These are phyloP conservation scores for Cladorrhinum samala DNA, from an alignment of 495 filamentous ascomycete genomes.

Conservation along the genomic window DNA sequence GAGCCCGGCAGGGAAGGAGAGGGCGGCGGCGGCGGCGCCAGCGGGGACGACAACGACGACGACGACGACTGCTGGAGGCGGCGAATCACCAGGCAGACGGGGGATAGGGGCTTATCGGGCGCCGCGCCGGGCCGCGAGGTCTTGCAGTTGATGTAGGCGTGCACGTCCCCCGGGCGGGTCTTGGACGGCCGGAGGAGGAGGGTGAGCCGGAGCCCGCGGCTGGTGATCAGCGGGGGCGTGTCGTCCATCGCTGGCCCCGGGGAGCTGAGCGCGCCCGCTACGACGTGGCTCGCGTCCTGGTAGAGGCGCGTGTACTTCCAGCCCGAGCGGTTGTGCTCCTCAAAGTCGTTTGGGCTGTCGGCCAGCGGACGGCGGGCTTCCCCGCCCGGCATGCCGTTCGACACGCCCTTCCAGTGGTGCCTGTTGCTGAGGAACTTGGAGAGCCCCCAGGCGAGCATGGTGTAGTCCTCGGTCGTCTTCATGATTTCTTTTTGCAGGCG, in stretches of 20 bases:
- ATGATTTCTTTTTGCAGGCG: conserved; percentile 14
- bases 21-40: too few relatives aligned
- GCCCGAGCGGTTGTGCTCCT: conserved; percentile 13
- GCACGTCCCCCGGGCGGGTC: conserved; percentile 3
- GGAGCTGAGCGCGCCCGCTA: background rate
- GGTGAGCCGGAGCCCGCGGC: conserved; percentile 16
- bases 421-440: conserved; percentile 18
- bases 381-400: background rate
- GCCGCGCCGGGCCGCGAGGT: background rate
- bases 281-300: background rate
- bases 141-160: conserved; percentile 23
- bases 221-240: conserved; percentile 22
- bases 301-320: conserved; percentile 19
- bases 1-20: background rate
- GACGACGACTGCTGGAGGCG: too few relatives aligned
- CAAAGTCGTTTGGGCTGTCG: conserved; percentile 19
- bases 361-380: conserved; percentile 16
- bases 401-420: conserved; percentile 15
- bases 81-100: conserved; percentile 18
- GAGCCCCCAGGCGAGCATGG: conserved; percentile 26
- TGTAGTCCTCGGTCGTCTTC: conserved; percentile 25
- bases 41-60: too few relatives aligned
- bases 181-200: conserved; percentile 11
- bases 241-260: conserved; percentile 14
- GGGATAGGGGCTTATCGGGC: background rate